Conservation (phyloP, 1,139 yeast genomes). For the Scheffersomyces stambukii region DNA sequence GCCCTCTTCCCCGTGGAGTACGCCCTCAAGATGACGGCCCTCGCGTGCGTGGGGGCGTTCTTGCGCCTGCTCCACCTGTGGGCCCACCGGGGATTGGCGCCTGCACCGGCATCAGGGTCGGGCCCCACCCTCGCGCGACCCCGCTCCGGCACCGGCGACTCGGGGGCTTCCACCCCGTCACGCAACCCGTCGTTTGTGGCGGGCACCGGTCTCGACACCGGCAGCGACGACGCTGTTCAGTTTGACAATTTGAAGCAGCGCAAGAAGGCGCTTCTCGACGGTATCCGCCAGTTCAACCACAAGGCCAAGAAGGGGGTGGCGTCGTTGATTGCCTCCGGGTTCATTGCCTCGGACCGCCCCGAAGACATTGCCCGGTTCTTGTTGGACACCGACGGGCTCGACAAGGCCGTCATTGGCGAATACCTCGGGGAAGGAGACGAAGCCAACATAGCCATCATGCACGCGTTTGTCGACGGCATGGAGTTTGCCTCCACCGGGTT, state of each 20-base stretch:
- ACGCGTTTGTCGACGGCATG: conserved; percentile 86
- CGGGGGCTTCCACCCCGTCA: conserved; percentile 24
- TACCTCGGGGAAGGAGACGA: conserved; percentile 88
- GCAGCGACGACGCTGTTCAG: conserved; percentile 72
- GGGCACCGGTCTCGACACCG: conserved; percentile 22
- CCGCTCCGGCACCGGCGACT: conserved; percentile 38
- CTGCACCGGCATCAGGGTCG: conserved; percentile 12
- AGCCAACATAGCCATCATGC: conserved; percentile 78
- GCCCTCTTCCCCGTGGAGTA: conserved; percentile 69
- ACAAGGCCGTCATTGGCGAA: conserved; percentile 84
- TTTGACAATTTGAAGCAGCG: conserved; percentile 82
- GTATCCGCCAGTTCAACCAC: conserved; percentile 73
- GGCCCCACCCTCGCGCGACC: conserved; percentile 24
- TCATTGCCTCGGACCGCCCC: conserved; percentile 61
- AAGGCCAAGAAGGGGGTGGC: conserved; percentile 80
- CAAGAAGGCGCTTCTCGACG: conserved; percentile 77
- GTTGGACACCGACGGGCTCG: conserved; percentile 73
- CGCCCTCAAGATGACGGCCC: conserved; percentile 76
- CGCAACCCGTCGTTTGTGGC: conserved; percentile 31
- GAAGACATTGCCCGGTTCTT: conserved; percentile 70
- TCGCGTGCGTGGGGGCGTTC: conserved; percentile 78
- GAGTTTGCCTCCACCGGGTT: conserved; percentile 67
- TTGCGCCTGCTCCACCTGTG: conserved; percentile 78
- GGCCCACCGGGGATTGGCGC: conserved; percentile 70
- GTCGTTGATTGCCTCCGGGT: conserved; percentile 56